Percentiles rank a stretch among this genome's conserved stretches.
These are phyloP conservation scores for Trametes hirsuta DNA, from an alignment of 1,284 basidiomycete species.

Conservation along the genomic window DNA sequence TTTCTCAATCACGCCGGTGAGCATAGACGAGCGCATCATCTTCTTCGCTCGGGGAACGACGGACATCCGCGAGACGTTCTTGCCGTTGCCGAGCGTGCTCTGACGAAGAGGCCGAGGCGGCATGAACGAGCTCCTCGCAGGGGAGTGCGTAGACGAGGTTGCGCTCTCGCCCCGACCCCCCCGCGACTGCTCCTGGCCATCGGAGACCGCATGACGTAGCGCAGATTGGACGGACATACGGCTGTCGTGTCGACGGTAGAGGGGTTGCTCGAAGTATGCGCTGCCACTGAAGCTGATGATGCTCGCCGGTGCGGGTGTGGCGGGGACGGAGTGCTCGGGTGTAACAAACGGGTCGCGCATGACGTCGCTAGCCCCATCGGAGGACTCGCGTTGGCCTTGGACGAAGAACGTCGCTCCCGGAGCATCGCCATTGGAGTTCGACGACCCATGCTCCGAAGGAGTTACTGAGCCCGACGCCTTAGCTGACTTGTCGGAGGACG, in stretches of 20 bases:
- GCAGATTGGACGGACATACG: constrained; percentile 29
- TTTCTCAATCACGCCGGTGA: constrained; percentile 63
- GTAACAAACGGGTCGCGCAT: constrained; percentile 35
- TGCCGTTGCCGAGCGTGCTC: constrained; percentile 13
- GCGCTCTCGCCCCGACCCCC: constrained; percentile 6
- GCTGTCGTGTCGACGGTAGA: constrained; percentile 29
- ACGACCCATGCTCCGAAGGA: constrained; percentile 1
- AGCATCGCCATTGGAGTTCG: constrained; percentile 16
- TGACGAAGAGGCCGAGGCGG: constrained; percentile 31
- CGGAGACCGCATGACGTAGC: constrained; percentile 20
- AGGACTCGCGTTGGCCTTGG: constrained; percentile 13
- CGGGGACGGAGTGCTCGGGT: constrained; percentile 36
- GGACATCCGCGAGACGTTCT: constrained; percentile 10
- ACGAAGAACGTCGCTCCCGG: constrained; percentile 33
- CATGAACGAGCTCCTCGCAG: constrained; percentile 38
- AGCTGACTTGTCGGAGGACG: neutral
- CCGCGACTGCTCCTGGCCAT: constrained; percentile 11
- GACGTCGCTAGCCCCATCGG: constrained; percentile 21
- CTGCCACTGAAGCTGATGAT: constrained; percentile 43
- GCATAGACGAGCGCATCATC: constrained; percentile 66
- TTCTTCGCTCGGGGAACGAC: constrained; percentile 40
- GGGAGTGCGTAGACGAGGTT: constrained; percentile 19
- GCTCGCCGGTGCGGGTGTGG: constrained; percentile 48
- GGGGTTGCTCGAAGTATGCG: constrained; percentile 16
- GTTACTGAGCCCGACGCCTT: constrained; percentile 1